phyloP scores from a whole-genome alignment of 768 basidiomycete genomes.

The Piloderma croceum region DNA sequence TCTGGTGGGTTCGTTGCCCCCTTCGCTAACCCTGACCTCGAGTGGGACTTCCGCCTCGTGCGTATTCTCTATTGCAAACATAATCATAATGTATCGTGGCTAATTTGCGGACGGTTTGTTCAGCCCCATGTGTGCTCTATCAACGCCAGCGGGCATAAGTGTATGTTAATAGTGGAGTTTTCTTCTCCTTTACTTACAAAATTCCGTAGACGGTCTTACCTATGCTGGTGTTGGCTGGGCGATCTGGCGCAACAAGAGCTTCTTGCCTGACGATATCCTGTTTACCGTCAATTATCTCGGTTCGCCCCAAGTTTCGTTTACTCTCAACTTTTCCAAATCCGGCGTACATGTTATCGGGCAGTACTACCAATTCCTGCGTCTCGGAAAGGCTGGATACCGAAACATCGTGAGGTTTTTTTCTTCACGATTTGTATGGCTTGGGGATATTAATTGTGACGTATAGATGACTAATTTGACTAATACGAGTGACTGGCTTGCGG shows the following conservation, averaged over 20 bases:
- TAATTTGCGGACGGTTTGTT: background rate
- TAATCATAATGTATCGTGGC: too few relatives aligned
- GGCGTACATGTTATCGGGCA: constrained; percentile 53
- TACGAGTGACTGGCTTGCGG: too few relatives aligned
- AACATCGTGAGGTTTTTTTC: constrained; percentile 38
- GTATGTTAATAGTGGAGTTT: constrained; percentile 29
- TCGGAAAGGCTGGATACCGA: constrained; percentile 51
- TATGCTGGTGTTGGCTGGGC: constrained; percentile 59
- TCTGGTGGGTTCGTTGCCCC: constrained; percentile 61
- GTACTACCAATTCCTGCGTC: constrained; percentile 57
- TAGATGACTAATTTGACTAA: too few relatives aligned
- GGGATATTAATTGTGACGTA: too few relatives aligned
- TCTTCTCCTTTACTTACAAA: too few relatives aligned
- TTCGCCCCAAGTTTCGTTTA: constrained; percentile 57
- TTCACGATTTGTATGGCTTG: too few relatives aligned
- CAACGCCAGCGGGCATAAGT: constrained; percentile 59
- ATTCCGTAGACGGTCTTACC: constrained; percentile 24
- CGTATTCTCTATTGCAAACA: constrained; percentile 12
- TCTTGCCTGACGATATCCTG: constrained; percentile 56
- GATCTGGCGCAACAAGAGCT: constrained; percentile 52
- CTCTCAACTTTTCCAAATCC: constrained; percentile 55
- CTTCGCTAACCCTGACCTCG: constrained; percentile 50
- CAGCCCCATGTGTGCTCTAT: constrained; percentile 54
- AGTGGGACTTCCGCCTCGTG: constrained; percentile 53
- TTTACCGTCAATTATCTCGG: constrained; percentile 50